Base-by-base conservation (phyloP, 108 stramenopile species). In the Epithemia pelagica region DNA sequence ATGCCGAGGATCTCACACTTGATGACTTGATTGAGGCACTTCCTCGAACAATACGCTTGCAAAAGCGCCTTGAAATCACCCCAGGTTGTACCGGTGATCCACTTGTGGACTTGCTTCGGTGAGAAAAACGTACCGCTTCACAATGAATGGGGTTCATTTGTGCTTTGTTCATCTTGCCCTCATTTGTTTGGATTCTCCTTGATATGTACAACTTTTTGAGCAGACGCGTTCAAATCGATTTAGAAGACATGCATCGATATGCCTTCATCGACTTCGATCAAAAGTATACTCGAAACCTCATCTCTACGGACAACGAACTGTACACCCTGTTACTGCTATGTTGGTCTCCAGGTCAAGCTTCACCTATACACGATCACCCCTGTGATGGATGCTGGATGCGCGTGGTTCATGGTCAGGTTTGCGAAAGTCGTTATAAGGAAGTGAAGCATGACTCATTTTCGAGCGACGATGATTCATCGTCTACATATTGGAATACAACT, bases 351-450 rank as follows among this genome's bases (percentile, higher is more conserved):
- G 79, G 65, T 15, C 72, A 78, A 60, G 75, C 73, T 62, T 87
- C 86, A 2, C 88, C 82, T 2, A 87, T 90, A 66, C 90, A 89
- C 74, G 87, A 87, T 72, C 92, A 89, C 71, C 87, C 85, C 8
- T 84, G 91, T 62, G 92, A 95, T 57, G 95, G 93, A 32, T 97
- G 96, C 70, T 92, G 88, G 89, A 64, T 94, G 30, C 72, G 84
- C 28, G 89, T 90, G 2, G 51, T 83, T 30, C 64, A 88, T 54
- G 91, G 91, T 21, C 32, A 23, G 23, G 65, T 94, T 7, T 63
- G 59, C 55, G 94, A 95, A 71, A 68, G 74, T 25, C 84, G 85
- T 2, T 92, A 89, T 60, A 66, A 59, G 32, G 30, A 67, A n/a
- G 59, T 59, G 23, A 62, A 46, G 37, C 37, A 46, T 5, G 10